Percentiles rank a stretch among this genome's conserved stretches.
These are phyloP conservation scores for Anthracocystis setariae DNA, from an alignment of 1,284 basidiomycete species.

Conservation along the genomic window DNA sequence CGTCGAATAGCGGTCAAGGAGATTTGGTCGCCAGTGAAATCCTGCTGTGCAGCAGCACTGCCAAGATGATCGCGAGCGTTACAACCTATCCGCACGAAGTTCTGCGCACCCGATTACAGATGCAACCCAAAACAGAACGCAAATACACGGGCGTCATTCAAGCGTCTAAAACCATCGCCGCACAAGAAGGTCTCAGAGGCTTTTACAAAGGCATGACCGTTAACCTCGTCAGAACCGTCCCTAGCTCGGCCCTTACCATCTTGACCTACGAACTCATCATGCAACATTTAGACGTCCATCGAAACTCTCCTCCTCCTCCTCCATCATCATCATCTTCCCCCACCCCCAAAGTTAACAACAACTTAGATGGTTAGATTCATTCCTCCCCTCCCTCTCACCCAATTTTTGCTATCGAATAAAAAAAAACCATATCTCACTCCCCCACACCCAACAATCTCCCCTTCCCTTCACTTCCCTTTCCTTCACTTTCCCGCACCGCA, in stretches of 20 bases:
- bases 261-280: constrained; percentile 66
- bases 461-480: no score
- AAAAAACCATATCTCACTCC: no score
- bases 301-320: no score
- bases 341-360: no score
- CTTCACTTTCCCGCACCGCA: no score
- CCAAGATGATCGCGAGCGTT: constrained; percentile 66
- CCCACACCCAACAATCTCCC: no score
- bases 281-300: constrained; percentile 48
- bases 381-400: no score
- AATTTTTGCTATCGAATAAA: no score
- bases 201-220: constrained; percentile 66
- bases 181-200: constrained; percentile 59
- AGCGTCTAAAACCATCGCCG: constrained; percentile 45
- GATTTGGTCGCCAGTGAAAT: constrained; percentile 49
- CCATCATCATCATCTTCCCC: no score
- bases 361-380: no score
- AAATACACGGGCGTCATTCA: constrained; percentile 58
- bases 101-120: constrained; percentile 63
- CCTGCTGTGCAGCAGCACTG: constrained; percentile 58
- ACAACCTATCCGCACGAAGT: constrained; percentile 67
- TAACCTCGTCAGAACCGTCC: constrained; percentile 64
- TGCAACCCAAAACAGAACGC: constrained; percentile 45
- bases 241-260: constrained; percentile 63
- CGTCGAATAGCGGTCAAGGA: constrained; percentile 11